Conservation (phyloP, 106 monocot genomes). For the Posidonia australis region DNA sequence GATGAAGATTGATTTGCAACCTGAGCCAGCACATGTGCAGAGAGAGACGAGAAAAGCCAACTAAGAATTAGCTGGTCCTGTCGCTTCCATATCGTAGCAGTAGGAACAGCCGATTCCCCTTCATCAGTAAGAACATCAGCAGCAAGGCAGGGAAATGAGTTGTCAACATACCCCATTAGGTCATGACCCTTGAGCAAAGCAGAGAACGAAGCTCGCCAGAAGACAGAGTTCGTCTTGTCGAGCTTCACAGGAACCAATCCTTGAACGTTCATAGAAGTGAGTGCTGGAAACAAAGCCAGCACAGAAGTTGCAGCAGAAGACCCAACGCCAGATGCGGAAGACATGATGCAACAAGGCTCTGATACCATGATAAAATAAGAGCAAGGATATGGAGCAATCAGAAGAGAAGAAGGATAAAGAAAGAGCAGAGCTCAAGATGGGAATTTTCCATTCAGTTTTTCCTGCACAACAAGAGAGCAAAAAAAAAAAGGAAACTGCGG, state of each 20-base stretch:
- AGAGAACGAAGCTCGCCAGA: background rate
- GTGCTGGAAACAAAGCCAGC: background rate
- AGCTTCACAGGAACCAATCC: background rate
- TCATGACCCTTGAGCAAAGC: background rate
- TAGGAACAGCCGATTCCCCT: background rate
- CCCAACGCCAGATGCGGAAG: background rate
- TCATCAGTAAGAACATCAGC: too few species aligned
- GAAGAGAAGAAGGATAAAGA: background rate
- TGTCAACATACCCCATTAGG: background rate
- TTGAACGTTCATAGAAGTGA: background rate
- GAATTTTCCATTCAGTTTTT: too few species aligned
- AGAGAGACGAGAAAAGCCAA: background rate
- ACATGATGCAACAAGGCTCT: background rate
- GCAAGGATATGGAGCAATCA: background rate
- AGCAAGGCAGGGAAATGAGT: background rate
- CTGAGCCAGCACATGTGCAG: background rate
- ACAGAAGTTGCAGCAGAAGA: background rate
- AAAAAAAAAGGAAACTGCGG: too few species aligned
- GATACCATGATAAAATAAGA: background rate
- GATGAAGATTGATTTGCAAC: background rate
- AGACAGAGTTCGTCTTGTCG: background rate
- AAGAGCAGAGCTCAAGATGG: background rate
- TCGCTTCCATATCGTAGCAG: background rate
- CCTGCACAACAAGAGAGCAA: too few species aligned
- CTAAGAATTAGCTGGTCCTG: background rate